Evolutionary conservation across 2,329 filamentous ascomycete species (phyloP).

Genomic region (Coleophoma eucalyptorum): DNA sequence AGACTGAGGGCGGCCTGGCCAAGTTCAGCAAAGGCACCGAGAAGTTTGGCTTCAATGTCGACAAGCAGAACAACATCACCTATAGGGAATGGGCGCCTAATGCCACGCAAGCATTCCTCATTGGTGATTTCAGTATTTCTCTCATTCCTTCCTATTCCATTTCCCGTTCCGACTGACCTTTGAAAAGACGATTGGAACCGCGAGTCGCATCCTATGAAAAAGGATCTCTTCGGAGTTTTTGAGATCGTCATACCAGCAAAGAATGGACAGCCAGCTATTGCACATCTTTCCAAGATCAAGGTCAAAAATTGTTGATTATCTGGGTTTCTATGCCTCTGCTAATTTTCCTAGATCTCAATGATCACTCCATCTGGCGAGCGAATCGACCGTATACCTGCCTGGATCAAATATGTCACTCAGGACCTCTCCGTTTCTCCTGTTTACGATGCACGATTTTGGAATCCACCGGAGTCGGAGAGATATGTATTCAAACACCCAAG

Average conservation of each 20-base stretch:
- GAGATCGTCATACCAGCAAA: slow-evolving; percentile 73
- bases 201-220: slow-evolving; percentile 81
- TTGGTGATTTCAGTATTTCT: slow-evolving; percentile 84
- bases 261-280: slow-evolving; percentile 73
- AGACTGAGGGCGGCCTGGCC: slow-evolving; percentile 82
- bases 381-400: slow-evolving; percentile 85
- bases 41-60: slow-evolving; percentile 79
- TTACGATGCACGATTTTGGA: slow-evolving; percentile 97
- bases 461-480: slow-evolving; percentile 70
- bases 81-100: slow-evolving; percentile 98
- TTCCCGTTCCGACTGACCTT: slow-evolving; percentile 12
- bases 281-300: slow-evolving; percentile 96
- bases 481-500: slow-evolving; percentile 83
- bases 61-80: slow-evolving; percentile 75
- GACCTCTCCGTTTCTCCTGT: slow-evolving; percentile 84
- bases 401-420: slow-evolving; percentile 97
- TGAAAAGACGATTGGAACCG: slow-evolving; percentile 77
- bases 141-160: slow-evolving; percentile 7
- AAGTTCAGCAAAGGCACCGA: slow-evolving; percentile 89
- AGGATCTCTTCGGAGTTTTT: slow-evolving; percentile 81
- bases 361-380: slow-evolving; percentile 74
- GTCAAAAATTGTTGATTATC: slow-evolving; percentile 37
- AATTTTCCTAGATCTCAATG: slow-evolving; percentile 67
- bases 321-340: slow-evolving; percentile 4
- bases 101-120: slow-evolving; percentile 76